phyloP scores from a whole-genome alignment of 1,284 basidiomycete genomes.

The Mycosarcoma maydis region DNA sequence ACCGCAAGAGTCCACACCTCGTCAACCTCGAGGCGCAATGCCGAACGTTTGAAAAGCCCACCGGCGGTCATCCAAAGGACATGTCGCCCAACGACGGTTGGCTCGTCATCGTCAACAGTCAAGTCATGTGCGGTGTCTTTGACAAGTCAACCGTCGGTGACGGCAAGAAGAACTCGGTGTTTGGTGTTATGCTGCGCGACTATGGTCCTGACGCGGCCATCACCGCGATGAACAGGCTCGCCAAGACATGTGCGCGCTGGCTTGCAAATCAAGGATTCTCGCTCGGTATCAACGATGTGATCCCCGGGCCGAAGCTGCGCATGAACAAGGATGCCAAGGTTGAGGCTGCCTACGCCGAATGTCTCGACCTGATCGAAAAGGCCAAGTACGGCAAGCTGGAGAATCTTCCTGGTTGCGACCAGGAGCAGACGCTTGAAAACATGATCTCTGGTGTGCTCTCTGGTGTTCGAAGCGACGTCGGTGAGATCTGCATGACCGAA shows the following conservation, averaged over 20 bases:
- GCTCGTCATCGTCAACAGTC: slow-evolving; percentile 95
- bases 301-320: slow-evolving; percentile 85
- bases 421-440: slow-evolving; percentile 95
- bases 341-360: slow-evolving; percentile 86
- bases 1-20: slow-evolving; percentile 76
- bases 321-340: slow-evolving; percentile 86
- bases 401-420: slow-evolving; percentile 94
- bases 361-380: slow-evolving; percentile 83
- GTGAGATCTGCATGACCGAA: slow-evolving; percentile 98
- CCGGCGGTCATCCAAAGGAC: slow-evolving; percentile 74
- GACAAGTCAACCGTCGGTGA: slow-evolving; percentile 98
- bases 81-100: slow-evolving; percentile 97
- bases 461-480: slow-evolving; percentile 93
- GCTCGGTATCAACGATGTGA: slow-evolving; percentile 97
- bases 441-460: slow-evolving; percentile 92
- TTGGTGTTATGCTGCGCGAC: slow-evolving; percentile 96
- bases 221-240: slow-evolving; percentile 92
- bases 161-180: slow-evolving; percentile 99
- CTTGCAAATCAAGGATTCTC: slow-evolving; percentile 98
- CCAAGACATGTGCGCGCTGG: slow-evolving; percentile 95
- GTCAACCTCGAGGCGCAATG: slow-evolving; percentile 98
- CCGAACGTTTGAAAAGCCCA: slow-evolving; percentile 88
- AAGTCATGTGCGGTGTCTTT: slow-evolving; percentile 99
- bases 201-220: slow-evolving; percentile 95
- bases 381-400: slow-evolving; percentile 93